Evolutionary conservation across 2,329 filamentous ascomycete genomes (phyloP), one percentile per base, ranked within the genome.

Genomic region (Hypomyces perniciosus): DNA sequence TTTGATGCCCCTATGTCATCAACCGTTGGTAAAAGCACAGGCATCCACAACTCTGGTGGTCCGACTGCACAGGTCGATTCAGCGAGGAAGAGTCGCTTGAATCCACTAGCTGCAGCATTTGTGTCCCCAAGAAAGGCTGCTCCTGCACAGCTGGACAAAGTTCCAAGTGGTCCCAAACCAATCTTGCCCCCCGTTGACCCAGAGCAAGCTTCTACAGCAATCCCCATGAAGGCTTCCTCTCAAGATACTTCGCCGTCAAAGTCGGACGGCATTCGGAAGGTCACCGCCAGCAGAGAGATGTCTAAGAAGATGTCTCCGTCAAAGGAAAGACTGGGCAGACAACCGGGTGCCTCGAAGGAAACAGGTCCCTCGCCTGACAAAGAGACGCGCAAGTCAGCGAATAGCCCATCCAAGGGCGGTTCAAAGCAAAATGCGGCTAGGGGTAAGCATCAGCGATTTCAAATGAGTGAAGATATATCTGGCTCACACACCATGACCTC

Each of bases 61-160:
- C 26, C 35, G 6, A n/a, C n/a, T 13, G 20, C 10, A 27, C 37
- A 20, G 28, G 8, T 40, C 8, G 44, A 52, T 5, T 3, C 35
- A 27, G 40, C 29, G 30, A 52, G 26, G 33, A 54, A 43, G 27
- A 54, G 49, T 8, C 48, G 46, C 6, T 12, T 54, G 26, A 54
- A 54, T 34, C 52, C 52, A 9, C 41, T 45, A n/a, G 52, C 52
- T n/a, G 37, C 29, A 33, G 30, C 48, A 26, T 54, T 48, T 2
- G 44, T 44, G 7, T 54, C 52, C 28, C 52, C 52, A 4, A 30
- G 39, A 12, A 54, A 54, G 8, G 10, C 12, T 8, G 26, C 31
- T 4, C 8, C 28, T 3, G 9, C 39, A 10, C 30, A 9, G 26
- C 29, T 2, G 30, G 47, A 33, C 8, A 8, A 4, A 7, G 4